Evolutionary conservation across 805 yeast genomes (phyloP).

Genomic region (Cyberlindnera samutprakarnensis): DNA sequence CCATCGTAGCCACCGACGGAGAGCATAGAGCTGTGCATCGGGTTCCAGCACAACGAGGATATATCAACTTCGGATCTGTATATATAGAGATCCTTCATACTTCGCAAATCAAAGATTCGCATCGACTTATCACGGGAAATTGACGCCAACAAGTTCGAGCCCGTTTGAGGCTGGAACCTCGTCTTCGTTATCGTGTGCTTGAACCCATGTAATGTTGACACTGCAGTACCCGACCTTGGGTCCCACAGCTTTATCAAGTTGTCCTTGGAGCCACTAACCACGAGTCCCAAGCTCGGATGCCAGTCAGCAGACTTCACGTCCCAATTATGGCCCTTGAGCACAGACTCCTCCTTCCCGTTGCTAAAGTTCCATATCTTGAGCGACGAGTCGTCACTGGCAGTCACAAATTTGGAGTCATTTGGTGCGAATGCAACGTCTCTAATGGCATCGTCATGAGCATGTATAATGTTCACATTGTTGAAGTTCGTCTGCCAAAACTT

Average conservation of each 20-base stretch:
- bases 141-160: constrained; percentile 75
- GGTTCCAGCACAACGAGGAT: constrained; percentile 88
- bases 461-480: constrained; percentile 82
- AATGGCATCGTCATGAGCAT: constrained; percentile 74
- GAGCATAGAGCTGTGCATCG: constrained; percentile 69
- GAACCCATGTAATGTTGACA: constrained; percentile 81
- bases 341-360: constrained; percentile 75
- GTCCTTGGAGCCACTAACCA: constrained; percentile 93
- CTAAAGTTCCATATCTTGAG: constrained; percentile 93
- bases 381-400: constrained; percentile 87
- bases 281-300: constrained; percentile 84
- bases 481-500: constrained; percentile 98
- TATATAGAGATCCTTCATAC: constrained; percentile 68
- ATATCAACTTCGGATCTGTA: constrained; percentile 81
- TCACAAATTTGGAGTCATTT: constrained; percentile 84
- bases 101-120: constrained; percentile 79
- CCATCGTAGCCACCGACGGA: constrained; percentile 91
- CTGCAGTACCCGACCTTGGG: constrained; percentile 70
- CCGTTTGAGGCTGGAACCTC: constrained; percentile 64
- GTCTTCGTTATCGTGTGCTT: constrained; percentile 90
- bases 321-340: constrained; percentile 93
- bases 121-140: constrained; percentile 86
- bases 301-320: constrained; percentile 96
- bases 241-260: constrained; percentile 94
- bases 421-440: constrained; percentile 88